Base-by-base conservation (phyloP, 805 yeast species). In the Wickerhamomyces canadensis region DNA sequence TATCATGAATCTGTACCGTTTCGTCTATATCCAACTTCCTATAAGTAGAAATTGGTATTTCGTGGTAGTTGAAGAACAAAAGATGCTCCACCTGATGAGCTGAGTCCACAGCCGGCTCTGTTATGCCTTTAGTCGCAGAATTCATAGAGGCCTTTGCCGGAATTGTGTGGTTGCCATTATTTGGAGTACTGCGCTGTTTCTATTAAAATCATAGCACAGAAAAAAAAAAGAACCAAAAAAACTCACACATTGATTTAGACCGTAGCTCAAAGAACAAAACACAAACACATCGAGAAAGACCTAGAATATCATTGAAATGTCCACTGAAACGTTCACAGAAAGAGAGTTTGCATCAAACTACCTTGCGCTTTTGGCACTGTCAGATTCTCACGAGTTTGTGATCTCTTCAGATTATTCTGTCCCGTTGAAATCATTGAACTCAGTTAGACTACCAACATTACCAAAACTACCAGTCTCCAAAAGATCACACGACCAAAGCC, bases 31-130 rank as follows among this genome's bases (percentile, higher is more conserved):
- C 27, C 27, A 11, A 61, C 30, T 58, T 57, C 12, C 36, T 41
- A 5, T 24, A 37, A 13, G 37, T 38, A 1, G 37, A 50, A 2
- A 57, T 19, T 12, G 43, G 47, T 7, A 48, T 38, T 52, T 82
- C 89, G 51, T 82, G 86, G 48, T 79, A 80, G 52, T 83, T 82
- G 68, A 78, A 82, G 52, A 76, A 80, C 10, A 63, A 38, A 0
- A 67, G 56, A 25, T 27, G 28, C 27, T 33, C 38, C 14, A 34
- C 36, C 27, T 16, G 12, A 7, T 59, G 65, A 21, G 54, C 57
- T 13, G 27, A 19, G 2, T 27, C 37, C 16, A 47, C 42, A 6
- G 18, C 10, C 30, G 14, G 6, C 47, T 47, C 36, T 54, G 10
- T 10, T 7, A 21, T 21, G 7, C 23, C 23, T 21, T 21, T 21